A percentile compares a stretch with the other conserved stretches of the same genome.
phyloP scores from a whole-genome alignment of 2,329 filamentous ascomycete species.

The Fusarium tuaranense region DNA sequence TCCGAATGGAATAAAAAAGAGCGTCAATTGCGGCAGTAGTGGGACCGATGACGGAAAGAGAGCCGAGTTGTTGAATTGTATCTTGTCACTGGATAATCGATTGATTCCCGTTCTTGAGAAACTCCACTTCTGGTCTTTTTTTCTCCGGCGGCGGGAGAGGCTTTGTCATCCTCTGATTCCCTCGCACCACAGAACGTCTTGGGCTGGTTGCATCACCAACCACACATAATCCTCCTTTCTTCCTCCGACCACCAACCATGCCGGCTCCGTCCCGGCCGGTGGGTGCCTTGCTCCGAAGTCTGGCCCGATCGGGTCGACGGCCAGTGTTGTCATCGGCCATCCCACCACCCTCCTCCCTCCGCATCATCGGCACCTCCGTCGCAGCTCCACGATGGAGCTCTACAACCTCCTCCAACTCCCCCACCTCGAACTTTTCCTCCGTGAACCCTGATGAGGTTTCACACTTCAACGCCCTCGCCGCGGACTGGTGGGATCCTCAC shows the following conservation, averaged over 20 bases:
- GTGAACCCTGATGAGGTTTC: conserved; percentile 91
- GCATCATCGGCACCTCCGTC: conserved; percentile 5
- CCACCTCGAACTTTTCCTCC: conserved; percentile 64
- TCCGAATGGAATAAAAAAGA: conserved; percentile 4
- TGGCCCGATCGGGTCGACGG: conserved; percentile 23
- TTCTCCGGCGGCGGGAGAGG: not conserved
- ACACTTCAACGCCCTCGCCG: conserved; percentile 94
- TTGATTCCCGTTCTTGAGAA: conserved; percentile 7
- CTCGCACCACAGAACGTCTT: conserved; percentile 28
- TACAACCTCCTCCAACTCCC: conserved; percentile 24
- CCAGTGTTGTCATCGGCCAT: conserved; percentile 7
- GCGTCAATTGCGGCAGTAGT: conserved; percentile 21
- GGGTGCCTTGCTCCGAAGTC: conserved; percentile 36
- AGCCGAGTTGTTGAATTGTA: conserved; percentile 7
- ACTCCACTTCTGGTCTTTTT: conserved; percentile 17
- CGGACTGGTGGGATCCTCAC: conserved; percentile 96
- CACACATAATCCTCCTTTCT: conserved; percentile 12
- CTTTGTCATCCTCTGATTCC: conserved; percentile 37
- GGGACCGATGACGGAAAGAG: conserved; percentile 34
- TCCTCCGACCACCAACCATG: conserved; percentile 32
- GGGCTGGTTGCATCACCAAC: conserved; percentile 23
- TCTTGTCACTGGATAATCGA: conserved; percentile 6
- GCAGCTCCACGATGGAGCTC: conserved; percentile 34
- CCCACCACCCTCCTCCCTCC: conserved; percentile 14
- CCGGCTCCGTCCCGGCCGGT: conserved; percentile 40